Conservation (phyloP, 495 filamentous ascomycete species). For the Trichoderma erinaceum region DNA sequence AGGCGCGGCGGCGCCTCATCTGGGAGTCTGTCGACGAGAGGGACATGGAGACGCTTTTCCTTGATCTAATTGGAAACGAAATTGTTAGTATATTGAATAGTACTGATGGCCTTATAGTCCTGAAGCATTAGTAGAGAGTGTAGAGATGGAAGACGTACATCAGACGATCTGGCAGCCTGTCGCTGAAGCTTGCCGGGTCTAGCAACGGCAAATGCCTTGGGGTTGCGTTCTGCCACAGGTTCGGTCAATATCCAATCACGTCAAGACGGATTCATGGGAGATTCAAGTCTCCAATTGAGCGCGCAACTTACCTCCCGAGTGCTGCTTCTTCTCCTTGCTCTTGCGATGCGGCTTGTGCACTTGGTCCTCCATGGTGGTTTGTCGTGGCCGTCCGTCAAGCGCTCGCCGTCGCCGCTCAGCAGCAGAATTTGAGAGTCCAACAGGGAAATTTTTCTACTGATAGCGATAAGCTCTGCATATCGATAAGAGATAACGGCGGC, state of each 20-base stretch:
- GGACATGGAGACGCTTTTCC: constrained; percentile 94
- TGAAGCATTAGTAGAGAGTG: no score
- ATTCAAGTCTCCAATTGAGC: background rate
- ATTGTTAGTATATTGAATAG: background rate
- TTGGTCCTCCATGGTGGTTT: constrained; percentile 68
- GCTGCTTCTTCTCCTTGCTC: constrained; percentile 81
- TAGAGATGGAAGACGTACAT: constrained; percentile 49
- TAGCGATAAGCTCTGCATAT: background rate
- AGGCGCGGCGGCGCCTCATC: constrained; percentile 92
- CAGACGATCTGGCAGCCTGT: constrained; percentile 73
- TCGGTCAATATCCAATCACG: constrained; percentile 18
- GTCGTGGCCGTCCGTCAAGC: background rate
- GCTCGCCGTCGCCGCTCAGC: constrained; percentile 1
- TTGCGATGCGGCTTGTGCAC: constrained; percentile 71
- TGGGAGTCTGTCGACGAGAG: constrained; percentile 87
- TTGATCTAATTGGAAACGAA: constrained; percentile 52
- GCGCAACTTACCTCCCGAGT: constrained; percentile 31
- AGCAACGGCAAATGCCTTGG: constrained; percentile 79
- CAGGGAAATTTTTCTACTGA: constrained; percentile 10
- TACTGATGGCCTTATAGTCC: background rate
- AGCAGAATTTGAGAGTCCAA: constrained; percentile 2
- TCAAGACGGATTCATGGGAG: background rate
- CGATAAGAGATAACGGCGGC: background rate
- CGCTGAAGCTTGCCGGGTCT: constrained; percentile 73
- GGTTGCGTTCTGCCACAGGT: constrained; percentile 56